A percentile compares a stretch with the other conserved stretches of the same genome.
Evolutionary conservation across 2,329 filamentous ascomycete genomes (phyloP).

Genomic region (Myriangium duriaei): DNA sequence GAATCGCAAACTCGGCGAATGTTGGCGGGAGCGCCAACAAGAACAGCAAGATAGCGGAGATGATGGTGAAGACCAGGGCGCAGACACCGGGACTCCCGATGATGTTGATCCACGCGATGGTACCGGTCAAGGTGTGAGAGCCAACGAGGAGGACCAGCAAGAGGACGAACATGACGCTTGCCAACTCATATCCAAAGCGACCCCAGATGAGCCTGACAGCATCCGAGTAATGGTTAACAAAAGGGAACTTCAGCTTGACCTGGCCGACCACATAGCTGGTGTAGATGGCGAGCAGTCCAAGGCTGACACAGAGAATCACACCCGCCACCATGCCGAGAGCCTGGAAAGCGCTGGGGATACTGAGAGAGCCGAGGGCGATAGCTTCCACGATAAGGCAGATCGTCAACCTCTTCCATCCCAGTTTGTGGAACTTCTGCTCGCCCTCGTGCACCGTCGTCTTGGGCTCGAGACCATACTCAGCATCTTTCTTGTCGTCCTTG

Average conservation of each 20-base stretch:
- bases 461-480: constrained; percentile 16
- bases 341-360: constrained; percentile 44
- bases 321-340: constrained; percentile 43
- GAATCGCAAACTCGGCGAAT: constrained; percentile 24
- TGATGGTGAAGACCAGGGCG: constrained; percentile 30
- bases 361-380: constrained; percentile 45
- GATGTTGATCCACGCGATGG: constrained; percentile 33
- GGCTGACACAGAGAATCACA: constrained; percentile 40
- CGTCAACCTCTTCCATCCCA: constrained; percentile 37
- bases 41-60: constrained; percentile 30
- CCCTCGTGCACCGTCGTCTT: constrained; percentile 23
- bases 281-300: constrained; percentile 48
- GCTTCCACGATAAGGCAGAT: constrained; percentile 45
- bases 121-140: constrained; percentile 33
- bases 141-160: constrained; percentile 32
- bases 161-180: constrained; percentile 31
- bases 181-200: constrained; percentile 29
- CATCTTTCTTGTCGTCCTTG: constrained; percentile 23
- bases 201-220: constrained; percentile 32
- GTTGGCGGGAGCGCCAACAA: constrained; percentile 23
- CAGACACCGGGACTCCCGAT: constrained; percentile 27
- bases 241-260: constrained; percentile 41
- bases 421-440: constrained; percentile 27
- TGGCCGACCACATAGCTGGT: constrained; percentile 50
- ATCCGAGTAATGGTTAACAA: constrained; percentile 33